A percentile compares a stretch with the other conserved stretches of the same genome.
Conservation (phyloP, 306 rosid species). For the Quercus glauca region DNA sequence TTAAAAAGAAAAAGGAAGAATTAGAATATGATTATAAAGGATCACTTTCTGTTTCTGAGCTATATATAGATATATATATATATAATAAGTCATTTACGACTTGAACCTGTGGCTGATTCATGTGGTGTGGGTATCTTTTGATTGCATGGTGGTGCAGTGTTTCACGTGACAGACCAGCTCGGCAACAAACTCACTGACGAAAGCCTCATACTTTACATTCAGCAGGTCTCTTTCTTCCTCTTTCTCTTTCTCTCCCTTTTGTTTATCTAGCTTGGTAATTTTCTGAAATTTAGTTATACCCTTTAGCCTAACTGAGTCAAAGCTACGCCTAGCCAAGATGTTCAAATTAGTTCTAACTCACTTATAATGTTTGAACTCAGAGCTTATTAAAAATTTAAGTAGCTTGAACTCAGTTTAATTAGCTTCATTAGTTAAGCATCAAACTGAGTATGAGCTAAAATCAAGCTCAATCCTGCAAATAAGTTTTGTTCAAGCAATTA, state of each 20-base stretch:
- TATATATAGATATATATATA: not conserved
- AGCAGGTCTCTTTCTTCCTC: conserved; percentile 57
- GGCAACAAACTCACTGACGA: conserved; percentile 82
- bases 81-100: conserved; percentile 17
- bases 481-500: too few relatives aligned
- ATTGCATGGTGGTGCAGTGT: conserved; percentile 54
- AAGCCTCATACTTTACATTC: conserved; percentile 58
- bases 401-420: too few relatives aligned
- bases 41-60: conserved; percentile 13
- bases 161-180: conserved; percentile 80
- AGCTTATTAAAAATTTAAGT: too few relatives aligned
- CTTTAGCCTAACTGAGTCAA: too few relatives aligned
- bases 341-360: too few relatives aligned
- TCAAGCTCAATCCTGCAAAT: too few relatives aligned
- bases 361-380: too few relatives aligned
- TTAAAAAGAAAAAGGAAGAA: too few relatives aligned
- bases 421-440: too few relatives aligned
- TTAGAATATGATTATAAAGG: not conserved
- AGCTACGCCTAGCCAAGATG: too few relatives aligned
- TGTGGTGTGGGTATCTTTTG: conserved; percentile 26
- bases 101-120: conserved; percentile 4
- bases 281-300: too few relatives aligned
- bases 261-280: not conserved
- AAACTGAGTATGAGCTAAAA: too few relatives aligned
- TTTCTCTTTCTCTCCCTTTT: not conserved